phyloP scores from a whole-genome alignment of 2,329 filamentous ascomycete genomes.

The Diaporthe aspalathi region DNA sequence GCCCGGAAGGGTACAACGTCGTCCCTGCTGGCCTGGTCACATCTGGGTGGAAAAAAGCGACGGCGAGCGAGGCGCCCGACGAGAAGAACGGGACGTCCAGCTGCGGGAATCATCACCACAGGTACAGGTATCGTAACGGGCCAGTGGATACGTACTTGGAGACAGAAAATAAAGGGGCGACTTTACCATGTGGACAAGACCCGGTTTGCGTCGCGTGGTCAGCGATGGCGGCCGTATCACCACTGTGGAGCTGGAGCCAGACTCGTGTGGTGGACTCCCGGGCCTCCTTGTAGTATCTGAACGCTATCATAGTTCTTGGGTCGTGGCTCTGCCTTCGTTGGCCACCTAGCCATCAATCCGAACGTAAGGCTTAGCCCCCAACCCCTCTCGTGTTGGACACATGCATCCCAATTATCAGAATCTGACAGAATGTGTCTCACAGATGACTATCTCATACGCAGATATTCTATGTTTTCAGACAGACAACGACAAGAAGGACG shows the following conservation, averaged over 20 bases:
- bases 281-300: not conserved
- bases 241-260: slow-evolving; percentile 68
- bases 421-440: not conserved
- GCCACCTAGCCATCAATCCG: not conserved
- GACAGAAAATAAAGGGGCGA: slow-evolving; percentile 66
- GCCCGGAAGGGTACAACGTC: slow-evolving; percentile 68
- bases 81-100: slow-evolving; percentile 72
- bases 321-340: not conserved
- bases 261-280: slow-evolving; percentile 50
- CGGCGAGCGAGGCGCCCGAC: slow-evolving; percentile 66
- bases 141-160: slow-evolving; percentile 75
- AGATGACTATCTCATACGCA: slow-evolving; percentile 17
- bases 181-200: slow-evolving; percentile 72
- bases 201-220: slow-evolving; percentile 70
- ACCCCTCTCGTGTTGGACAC: not conserved
- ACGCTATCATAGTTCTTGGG: not conserved
- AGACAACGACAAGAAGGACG: slow-evolving; percentile 9
- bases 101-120: slow-evolving; percentile 73
- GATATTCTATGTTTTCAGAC: slow-evolving; percentile 3
- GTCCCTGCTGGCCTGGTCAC: slow-evolving; percentile 64
- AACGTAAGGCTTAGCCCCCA: not conserved
- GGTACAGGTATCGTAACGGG: slow-evolving; percentile 70
- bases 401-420: too few relatives aligned
- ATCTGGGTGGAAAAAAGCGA: slow-evolving; percentile 68
- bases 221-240: slow-evolving; percentile 68